phyloP scores from a whole-genome alignment of 768 basidiomycete species.

The Kwoniella dendrophila region DNA sequence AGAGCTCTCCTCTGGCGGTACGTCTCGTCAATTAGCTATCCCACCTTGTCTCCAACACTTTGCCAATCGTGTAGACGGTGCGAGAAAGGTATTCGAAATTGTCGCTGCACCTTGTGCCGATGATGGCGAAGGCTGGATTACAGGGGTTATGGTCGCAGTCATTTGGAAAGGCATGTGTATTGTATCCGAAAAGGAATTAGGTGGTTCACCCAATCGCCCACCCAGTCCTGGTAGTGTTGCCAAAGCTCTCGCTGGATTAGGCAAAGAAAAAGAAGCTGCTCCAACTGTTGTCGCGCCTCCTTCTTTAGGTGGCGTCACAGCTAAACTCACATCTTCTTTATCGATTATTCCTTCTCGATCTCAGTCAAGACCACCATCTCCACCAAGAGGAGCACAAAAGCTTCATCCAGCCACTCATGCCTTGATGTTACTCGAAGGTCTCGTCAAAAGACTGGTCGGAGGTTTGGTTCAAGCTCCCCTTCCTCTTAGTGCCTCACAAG shows the following conservation, averaged over 20 bases:
- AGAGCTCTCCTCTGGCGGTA: conserved; percentile 36
- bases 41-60: conserved; percentile 52
- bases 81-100: conserved; percentile 50
- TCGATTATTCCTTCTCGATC: conserved; percentile 53
- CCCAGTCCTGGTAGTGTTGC: conserved; percentile 49
- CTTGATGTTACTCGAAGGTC: conserved; percentile 51
- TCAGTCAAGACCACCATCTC: conserved; percentile 52
- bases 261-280: conserved; percentile 36
- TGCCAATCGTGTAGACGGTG: conserved; percentile 48
- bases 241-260: conserved; percentile 43
- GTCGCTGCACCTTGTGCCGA: conserved; percentile 51
- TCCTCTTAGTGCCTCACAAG: conserved; percentile 15
- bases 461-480: conserved; percentile 47
- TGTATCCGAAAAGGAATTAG: conserved; percentile 41
- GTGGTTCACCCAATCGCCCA: conserved; percentile 30
- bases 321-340: conserved; percentile 46
- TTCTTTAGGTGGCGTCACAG: conserved; percentile 39
- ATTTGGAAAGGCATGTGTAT: conserved; percentile 54
- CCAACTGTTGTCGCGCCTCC: conserved; percentile 27
- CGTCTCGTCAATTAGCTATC: conserved; percentile 38
- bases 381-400: conserved; percentile 33
- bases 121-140: conserved; percentile 55
- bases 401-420: conserved; percentile 44
- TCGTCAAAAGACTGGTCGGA: conserved; percentile 46
- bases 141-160: conserved; percentile 53